Evolutionary conservation across 225 moss, liverwort and hornwort genomes (phyloP).

Genomic region (Pleurozium schreberi): DNA sequence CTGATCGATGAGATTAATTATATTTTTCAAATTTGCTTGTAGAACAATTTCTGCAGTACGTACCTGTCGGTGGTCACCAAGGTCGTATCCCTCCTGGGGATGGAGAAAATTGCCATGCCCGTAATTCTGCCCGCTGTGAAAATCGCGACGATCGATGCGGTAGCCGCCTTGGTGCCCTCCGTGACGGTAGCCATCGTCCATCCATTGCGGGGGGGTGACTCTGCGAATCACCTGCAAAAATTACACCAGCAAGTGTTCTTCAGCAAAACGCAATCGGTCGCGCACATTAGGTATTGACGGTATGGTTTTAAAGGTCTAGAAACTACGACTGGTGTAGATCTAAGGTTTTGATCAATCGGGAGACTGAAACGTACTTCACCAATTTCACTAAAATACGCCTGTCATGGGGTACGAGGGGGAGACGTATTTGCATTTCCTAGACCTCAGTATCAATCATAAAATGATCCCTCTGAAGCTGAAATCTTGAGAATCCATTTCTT

Average conservation of each 20-base stretch:
- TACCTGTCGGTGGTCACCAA: not conserved
- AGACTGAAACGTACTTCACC: not conserved
- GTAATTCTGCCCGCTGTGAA: not conserved
- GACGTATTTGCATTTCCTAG: not conserved
- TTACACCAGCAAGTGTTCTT: not conserved
- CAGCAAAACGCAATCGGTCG: not conserved
- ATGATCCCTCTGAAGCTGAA: not conserved
- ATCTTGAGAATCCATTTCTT: not conserved
- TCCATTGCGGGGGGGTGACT: not conserved
- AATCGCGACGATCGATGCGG: not conserved
- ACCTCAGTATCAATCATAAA: not conserved
- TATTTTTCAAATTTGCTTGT: not conserved
- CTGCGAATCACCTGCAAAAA: constrained; percentile 2
- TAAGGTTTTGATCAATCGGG: not conserved
- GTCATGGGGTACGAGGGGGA: not conserved
- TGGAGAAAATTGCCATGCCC: not conserved
- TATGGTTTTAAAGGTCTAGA: not conserved
- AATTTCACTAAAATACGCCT: not conserved
- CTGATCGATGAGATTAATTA: not conserved
- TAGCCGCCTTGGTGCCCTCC: not conserved
- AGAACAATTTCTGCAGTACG: not conserved
- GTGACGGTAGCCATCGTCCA: not conserved
- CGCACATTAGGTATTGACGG: not conserved
- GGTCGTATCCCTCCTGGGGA: not conserved
- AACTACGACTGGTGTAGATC: not conserved